Conservation (phyloP, 345 rosid genomes). For the Barbarea vulgaris region DNA sequence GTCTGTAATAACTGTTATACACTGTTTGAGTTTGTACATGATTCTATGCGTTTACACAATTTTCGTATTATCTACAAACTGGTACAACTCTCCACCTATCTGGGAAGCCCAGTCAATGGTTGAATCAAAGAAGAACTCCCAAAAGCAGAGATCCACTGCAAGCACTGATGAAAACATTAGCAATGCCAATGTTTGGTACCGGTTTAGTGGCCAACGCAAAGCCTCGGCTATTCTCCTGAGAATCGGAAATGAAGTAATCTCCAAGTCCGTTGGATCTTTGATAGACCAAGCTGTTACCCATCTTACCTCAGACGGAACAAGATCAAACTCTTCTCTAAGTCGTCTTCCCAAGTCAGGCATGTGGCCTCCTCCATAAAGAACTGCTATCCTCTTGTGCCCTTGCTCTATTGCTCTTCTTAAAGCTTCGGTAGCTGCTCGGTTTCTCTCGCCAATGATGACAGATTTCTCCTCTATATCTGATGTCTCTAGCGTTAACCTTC, state of each 20-base stretch:
- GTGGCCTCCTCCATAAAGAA: conserved; percentile 96
- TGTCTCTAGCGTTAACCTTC: conserved; percentile 77
- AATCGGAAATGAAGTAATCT: conserved; percentile 59
- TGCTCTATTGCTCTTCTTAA: conserved; percentile 63
- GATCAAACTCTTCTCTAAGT: conserved; percentile 69
- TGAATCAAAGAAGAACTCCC: conserved; percentile 76
- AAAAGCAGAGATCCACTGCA: conserved; percentile 83
- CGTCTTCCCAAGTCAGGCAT: conserved; percentile 95
- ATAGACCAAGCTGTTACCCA: conserved; percentile 98
- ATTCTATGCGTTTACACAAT: conserved; percentile 27
- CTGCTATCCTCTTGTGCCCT: conserved; percentile 74
- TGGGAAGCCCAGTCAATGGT: conserved; percentile 63
- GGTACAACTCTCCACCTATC: conserved; percentile 44
- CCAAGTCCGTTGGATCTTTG: conserved; percentile 46
- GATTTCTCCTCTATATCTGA: conserved; percentile 77
- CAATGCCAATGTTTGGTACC: conserved; percentile 84
- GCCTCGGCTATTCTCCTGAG: conserved; percentile 70
- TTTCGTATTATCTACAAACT: conserved; percentile 47
- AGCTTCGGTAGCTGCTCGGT: conserved; percentile 71
- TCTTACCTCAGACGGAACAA: conserved; percentile 63
- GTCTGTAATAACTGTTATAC: not conserved
- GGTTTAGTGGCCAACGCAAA: conserved; percentile 83
- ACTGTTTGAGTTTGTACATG: conserved; percentile 11
- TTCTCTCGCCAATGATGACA: conserved; percentile 92
- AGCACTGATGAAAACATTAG: conserved; percentile 74